Conservation (phyloP, 2,329 filamentous ascomycete species). For the Nothopassalora personata region DNA sequence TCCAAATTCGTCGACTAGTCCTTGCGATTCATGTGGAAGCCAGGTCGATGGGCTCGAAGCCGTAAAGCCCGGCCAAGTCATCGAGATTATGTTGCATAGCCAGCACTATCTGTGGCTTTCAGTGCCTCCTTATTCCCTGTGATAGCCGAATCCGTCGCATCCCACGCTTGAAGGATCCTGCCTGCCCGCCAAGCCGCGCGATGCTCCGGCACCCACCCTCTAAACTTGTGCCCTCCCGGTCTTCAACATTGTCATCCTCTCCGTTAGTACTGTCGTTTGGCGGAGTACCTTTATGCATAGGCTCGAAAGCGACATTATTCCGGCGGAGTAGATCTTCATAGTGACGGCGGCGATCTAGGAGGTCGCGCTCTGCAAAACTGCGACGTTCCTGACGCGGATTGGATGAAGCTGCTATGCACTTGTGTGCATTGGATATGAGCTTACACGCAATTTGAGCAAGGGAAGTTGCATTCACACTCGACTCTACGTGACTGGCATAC, state of each 20-base stretch:
- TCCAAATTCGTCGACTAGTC: too few species aligned
- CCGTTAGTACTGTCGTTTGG: not conserved
- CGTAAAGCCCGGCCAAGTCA: too few species aligned
- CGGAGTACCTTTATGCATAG: conserved; percentile 44
- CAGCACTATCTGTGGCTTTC: too few species aligned
- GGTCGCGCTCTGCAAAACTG: conserved; percentile 57
- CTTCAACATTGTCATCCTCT: not conserved
- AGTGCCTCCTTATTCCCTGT: too few species aligned
- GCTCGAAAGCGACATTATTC: conserved; percentile 64
- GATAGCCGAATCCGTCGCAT: too few species aligned
- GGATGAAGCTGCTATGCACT: conserved; percentile 1
- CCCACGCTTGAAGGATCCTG: too few species aligned
- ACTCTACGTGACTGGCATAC: conserved; percentile 73
- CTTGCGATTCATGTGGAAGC: too few species aligned
- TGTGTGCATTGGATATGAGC: not conserved
- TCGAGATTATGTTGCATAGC: too few species aligned
- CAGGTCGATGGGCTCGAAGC: too few species aligned
- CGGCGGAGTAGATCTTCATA: conserved; percentile 64
- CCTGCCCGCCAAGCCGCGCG: not conserved
- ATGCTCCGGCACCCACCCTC: not conserved
- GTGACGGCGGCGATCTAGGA: conserved; percentile 62
- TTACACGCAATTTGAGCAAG: conserved; percentile 59
- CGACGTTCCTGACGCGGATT: conserved; percentile 60
- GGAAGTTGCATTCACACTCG: conserved; percentile 62
- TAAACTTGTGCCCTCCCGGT: not conserved